Evolutionary conservation across 163 green algal species (phyloP).

Genomic region (Scenedesmus sp.): DNA sequence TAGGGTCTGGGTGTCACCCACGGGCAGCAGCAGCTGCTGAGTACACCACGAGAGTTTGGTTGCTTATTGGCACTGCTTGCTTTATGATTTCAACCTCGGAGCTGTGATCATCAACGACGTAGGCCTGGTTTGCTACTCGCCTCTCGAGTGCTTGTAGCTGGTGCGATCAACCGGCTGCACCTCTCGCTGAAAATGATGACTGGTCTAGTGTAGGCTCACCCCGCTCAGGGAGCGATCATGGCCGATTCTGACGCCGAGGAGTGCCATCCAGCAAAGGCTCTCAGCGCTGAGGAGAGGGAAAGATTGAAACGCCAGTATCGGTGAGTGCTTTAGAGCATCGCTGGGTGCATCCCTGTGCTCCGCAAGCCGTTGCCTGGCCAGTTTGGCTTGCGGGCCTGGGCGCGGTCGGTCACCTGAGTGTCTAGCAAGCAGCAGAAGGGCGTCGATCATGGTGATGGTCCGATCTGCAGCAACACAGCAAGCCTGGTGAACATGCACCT

Average conservation of each 20-base stretch:
- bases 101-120: background rate
- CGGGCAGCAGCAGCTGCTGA: background rate
- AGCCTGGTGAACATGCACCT: background rate
- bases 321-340: background rate
- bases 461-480: background rate
- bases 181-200: background rate
- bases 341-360: constrained; percentile 7
- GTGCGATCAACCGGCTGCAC: background rate
- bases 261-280: constrained; percentile 13
- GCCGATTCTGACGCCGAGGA: constrained; percentile 10
- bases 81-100: background rate
- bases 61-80: background rate
- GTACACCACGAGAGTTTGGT: background rate
- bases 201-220: background rate
- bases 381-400: background rate
- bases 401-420: constrained; percentile 6
- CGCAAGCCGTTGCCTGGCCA: background rate
- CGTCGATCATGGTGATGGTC: background rate
- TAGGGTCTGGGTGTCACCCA: constrained; percentile 3
- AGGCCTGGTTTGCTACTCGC: constrained; percentile 10
- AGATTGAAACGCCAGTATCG: constrained; percentile 41
- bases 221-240: background rate
- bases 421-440: background rate
- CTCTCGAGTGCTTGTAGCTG: background rate
- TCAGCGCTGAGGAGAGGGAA: constrained; percentile 20